Base-by-base conservation (phyloP, 106 monocot species). In the Platanthera guangdongensis region DNA sequence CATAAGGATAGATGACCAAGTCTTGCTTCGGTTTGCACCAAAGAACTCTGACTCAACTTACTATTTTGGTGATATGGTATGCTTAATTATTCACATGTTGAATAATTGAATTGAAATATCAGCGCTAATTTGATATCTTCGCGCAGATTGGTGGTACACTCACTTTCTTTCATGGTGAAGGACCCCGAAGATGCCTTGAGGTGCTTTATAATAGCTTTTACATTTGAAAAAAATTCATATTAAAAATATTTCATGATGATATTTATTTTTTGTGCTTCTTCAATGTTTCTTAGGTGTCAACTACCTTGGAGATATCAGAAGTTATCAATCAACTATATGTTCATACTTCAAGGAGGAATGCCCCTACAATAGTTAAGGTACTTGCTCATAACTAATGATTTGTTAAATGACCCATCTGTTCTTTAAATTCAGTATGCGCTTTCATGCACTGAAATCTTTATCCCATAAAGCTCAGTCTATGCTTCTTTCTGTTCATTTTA, bases 31-130 rank as follows among this genome's bases (percentile, higher is more conserved):
- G 1, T 99, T 94, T 59, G 92, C 99, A 50, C 99, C 99, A 57
- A 94, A 80, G 50, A 99, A 94, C 76, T 94, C 85, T 74, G 99
- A 99, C 64, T 88, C 94, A 72, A 82, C 82, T 62, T 99, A 90
- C 76, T 99, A 88, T 77, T 99, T 99, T 80, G 99, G 99, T 70
- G 99, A 99, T 80, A 87, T 84, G 92, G 99, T 99, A 81, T 51
- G 72, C 76, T 14, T 64, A 60, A 47, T 55, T 16, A 57, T 76
- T 13, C 28, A 59, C 52, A 47, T 79, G 30, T 71, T 84, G 6
- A 14, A 47, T 53, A n/a, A 22, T 50, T 76, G 7, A 60, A 12
- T 69, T 8, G 21, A 45, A 54, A 53, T 7, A 1, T 7, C 16
- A 32, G 50, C 52, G 18, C 78, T 45, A 50, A 18, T 73, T 75